Base-by-base conservation (phyloP, 805 yeast genomes). In the Barnettozyma populi region DNA sequence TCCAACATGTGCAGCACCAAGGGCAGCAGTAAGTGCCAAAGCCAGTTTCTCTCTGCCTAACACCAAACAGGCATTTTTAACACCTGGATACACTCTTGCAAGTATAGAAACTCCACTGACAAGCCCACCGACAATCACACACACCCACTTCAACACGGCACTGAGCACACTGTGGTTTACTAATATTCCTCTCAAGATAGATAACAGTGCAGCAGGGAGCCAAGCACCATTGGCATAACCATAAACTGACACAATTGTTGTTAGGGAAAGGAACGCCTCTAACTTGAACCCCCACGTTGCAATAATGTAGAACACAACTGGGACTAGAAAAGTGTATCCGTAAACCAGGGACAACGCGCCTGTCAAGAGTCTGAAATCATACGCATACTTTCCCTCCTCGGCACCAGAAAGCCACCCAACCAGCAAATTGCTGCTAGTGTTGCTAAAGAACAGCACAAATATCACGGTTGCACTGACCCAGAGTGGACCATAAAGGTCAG, bases 391-490 rank as follows among this genome's bases (percentile, higher is more conserved):
- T 9, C 32, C 32, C 25, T 69, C 66, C 8, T 73, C 68, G 19
- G 69, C 69, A 21, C 66, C 63, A 42, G 63, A 59, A 13, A 69
- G 57, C 59, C 78, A 74, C 23, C 78, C 73, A n/a, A 80, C 69
- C n/a, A 89, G 57, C 20, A 85, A 60, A 42, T 82, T 80, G 2
- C 86, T 77, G 19, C 86, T 75, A 0, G 95, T 84, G 32, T 85
- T 78, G 40, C 90, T 76, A 49, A 89, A 81, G 66, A 90, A 90
- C 62, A 87, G 72, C 29, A 83, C 69, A 53, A 86, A 79, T 1
- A 87, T 79, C 43, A 88, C 78, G 0, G 96, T 84, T 0, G 90
- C 89, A 11, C 92, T 86, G 39, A 90, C 81, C 98, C 98, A 90
- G 18, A 89, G 70, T 7, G 95, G 85, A 0, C 97, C 97, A 63